Conservation (phyloP, 2,329 filamentous ascomycete genomes). For the Epichloe baconii region DNA sequence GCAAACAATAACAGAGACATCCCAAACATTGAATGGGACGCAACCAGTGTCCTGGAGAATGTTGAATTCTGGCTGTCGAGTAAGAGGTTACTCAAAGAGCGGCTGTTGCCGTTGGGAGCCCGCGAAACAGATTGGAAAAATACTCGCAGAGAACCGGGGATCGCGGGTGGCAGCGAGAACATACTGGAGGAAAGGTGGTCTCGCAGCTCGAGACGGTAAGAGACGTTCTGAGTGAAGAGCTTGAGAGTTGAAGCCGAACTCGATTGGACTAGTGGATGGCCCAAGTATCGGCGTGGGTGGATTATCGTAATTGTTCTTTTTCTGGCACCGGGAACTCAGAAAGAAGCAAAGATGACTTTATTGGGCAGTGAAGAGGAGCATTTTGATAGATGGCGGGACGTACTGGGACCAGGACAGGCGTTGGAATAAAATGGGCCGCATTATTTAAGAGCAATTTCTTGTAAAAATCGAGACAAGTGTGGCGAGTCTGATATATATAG, state of each 20-base stretch:
- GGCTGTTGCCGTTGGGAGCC: slow-evolving; percentile 59
- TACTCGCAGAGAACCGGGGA: slow-evolving; percentile 24
- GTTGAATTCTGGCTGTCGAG: slow-evolving; percentile 69
- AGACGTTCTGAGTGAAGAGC: slow-evolving; percentile 39
- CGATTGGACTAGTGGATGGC: neutral
- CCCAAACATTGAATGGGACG: slow-evolving; percentile 63
- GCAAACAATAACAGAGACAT: slow-evolving; percentile 59
- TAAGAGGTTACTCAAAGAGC: slow-evolving; percentile 53
- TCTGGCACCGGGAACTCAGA: neutral
- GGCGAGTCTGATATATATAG: too few relatives aligned
- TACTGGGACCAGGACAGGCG: slow-evolving; percentile 4
- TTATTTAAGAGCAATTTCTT: neutral
- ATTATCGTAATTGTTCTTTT: neutral
- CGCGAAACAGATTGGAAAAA: slow-evolving; percentile 54
- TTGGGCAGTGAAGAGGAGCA: slow-evolving; percentile 1
- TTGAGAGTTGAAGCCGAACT: slow-evolving; percentile 21
- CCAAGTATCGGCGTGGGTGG: neutral
- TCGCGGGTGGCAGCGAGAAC: slow-evolving; percentile 37
- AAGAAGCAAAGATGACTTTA: neutral
- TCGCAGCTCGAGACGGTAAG: slow-evolving; percentile 50
- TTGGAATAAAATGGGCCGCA: slow-evolving; percentile 7
- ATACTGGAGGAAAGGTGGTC: slow-evolving; percentile 65
- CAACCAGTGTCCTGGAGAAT: slow-evolving; percentile 59
- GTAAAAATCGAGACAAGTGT: neutral
- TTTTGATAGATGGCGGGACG: slow-evolving; percentile 1